A percentile compares a stretch with the other conserved stretches of the same genome.
Conservation (phyloP, 2,329 filamentous ascomycete genomes). For the Talaromyces sp. region DNA sequence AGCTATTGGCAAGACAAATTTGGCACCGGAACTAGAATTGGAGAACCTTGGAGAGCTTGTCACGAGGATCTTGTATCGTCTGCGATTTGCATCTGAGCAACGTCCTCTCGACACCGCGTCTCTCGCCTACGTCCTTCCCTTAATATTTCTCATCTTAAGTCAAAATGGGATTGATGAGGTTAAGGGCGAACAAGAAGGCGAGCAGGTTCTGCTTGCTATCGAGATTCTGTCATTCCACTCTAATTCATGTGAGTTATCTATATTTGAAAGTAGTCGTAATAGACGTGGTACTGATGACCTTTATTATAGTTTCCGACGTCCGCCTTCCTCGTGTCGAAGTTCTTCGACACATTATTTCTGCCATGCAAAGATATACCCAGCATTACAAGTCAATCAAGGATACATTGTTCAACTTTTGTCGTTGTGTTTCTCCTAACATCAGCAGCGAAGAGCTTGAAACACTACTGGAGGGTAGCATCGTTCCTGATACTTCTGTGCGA, state of each 20-base stretch:
- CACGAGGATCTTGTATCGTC: slow-evolving; percentile 84
- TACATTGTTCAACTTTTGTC: slow-evolving; percentile 81
- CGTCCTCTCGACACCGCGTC: slow-evolving; percentile 89
- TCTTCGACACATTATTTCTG: slow-evolving; percentile 69
- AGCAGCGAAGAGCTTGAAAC: slow-evolving; percentile 70
- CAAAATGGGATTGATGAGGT: slow-evolving; percentile 72
- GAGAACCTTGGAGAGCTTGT: slow-evolving; percentile 81
- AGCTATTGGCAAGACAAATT: slow-evolving; percentile 70
- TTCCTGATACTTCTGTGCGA: slow-evolving; percentile 77
- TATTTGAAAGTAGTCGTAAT: background rate
- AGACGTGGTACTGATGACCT: background rate
- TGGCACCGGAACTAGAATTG: slow-evolving; percentile 71
- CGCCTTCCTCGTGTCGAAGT: slow-evolving; percentile 76
- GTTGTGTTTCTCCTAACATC: slow-evolving; percentile 83
- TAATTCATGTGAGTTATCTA: slow-evolving; percentile 55
- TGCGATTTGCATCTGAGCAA: slow-evolving; percentile 89
- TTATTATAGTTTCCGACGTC: slow-evolving; percentile 57
- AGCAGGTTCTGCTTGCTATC: slow-evolving; percentile 84
- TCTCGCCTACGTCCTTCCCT: slow-evolving; percentile 81
- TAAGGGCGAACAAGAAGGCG: slow-evolving; percentile 75
- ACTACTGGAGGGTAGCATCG: slow-evolving; percentile 77
- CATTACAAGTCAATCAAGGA: slow-evolving; percentile 97
- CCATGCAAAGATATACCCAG: slow-evolving; percentile 86
- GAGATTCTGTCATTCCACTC: slow-evolving; percentile 91
- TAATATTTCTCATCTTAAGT: slow-evolving; percentile 76